Evolutionary conservation across 225 moss, liverwort and hornwort species (phyloP), one percentile per base, ranked within the genome.

Genomic region (Rhytidiadelphus loreus): DNA sequence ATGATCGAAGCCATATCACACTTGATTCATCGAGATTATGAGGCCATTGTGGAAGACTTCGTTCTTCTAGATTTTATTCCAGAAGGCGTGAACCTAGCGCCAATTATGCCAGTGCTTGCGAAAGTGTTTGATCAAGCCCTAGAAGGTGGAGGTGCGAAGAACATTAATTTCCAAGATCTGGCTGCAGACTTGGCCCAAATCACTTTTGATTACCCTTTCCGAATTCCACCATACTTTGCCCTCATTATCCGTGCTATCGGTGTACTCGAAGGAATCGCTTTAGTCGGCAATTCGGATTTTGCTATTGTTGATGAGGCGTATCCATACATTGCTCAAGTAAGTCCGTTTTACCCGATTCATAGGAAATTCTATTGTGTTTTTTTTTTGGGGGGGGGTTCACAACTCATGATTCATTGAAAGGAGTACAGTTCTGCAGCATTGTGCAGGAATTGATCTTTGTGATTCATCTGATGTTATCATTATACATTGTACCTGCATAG

Each of bases 1-100:
- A 99, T 99, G 99, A 97, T 99, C 32, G 99, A 99, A 91, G 99
- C 99, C 19, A 99, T 97, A 83, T 93, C 99, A 8, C 99, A 99
- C 89, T 93, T 99, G 77, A 99, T 99, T 78, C 99, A 99, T 83
- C 94, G 99, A 74, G 99, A 99, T 80, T 99, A 99, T 60, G 97
- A 96, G 89, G 99, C 99, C 50, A 99, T 99, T 73, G 99, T 99
- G 57, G 92, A 97, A 93, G 99, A 99, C 77, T 99, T 99, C 88
- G 99, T 99, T 12, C 91, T 96, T 26, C 88, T 99, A 35, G 99
- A 99, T 82, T 99, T 99, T 57, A 99, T 99, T 62, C 96, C 97
- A 22, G 92, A 95, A 74, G 97, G 99, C 74, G 99, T 99, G 58
- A 97, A 99, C 82, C 88, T 99, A 82, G 95, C 92, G 28, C 99